These are phyloP conservation scores for Clohesyomyces aquaticus DNA, from an alignment of 495 filamentous ascomycete genomes.

Conservation along the genomic window DNA sequence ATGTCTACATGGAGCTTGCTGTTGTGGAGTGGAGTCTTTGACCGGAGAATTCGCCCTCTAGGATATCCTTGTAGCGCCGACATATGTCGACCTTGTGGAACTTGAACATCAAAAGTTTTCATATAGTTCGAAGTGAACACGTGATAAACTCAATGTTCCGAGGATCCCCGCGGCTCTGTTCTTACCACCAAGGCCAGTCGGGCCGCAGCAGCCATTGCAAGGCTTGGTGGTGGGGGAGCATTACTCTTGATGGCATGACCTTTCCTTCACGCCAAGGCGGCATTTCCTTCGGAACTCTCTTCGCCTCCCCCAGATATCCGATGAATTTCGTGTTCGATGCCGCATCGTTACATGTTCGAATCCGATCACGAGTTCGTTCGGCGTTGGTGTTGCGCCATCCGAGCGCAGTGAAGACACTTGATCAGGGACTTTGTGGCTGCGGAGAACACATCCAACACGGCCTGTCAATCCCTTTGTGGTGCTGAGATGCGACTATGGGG, in stretches of 20 bases:
- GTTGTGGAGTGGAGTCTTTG: neutral
- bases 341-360: neutral
- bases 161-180: too few relatives aligned
- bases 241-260: neutral
- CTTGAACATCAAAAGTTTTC: too few relatives aligned
- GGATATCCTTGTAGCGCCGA: neutral
- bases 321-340: neutral
- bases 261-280: too few relatives aligned
- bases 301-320: neutral
- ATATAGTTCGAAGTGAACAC: too few relatives aligned
- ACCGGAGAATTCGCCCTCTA: neutral
- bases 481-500: too few relatives aligned
- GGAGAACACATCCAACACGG: too few relatives aligned
- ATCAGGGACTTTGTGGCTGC: too few relatives aligned
- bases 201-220: neutral
- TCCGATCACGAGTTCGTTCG: neutral
- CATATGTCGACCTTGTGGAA: too few relatives aligned
- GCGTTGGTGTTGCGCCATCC: constrained; percentile 10
- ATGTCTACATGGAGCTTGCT: neutral
- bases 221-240: neutral
- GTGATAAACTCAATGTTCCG: too few relatives aligned
- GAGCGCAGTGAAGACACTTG: too few relatives aligned
- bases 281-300: neutral
- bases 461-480: too few relatives aligned
- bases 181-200: neutral